phyloP scores from a whole-genome alignment of 2,329 filamentous ascomycete species.

The Colletotrichum incanum region DNA sequence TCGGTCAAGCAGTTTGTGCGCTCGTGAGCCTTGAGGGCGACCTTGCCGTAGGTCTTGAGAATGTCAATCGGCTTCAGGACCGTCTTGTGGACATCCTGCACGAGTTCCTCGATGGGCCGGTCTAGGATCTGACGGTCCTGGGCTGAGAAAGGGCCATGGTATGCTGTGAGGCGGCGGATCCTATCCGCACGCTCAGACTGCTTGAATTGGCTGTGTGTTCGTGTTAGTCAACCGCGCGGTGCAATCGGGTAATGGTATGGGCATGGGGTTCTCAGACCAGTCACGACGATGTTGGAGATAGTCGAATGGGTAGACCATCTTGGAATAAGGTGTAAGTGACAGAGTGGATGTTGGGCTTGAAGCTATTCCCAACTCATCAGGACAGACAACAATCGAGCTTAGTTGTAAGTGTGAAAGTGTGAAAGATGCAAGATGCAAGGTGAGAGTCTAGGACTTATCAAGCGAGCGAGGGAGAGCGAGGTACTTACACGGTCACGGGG shows the following conservation, averaged over 20 bases:
- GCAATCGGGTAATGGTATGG: neutral
- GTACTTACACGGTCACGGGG: constrained; percentile 40
- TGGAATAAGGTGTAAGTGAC: neutral
- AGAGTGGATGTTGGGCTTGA: neutral
- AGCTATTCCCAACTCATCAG: neutral
- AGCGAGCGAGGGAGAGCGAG: constrained; percentile 12
- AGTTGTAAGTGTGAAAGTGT: neutral
- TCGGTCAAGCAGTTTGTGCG: constrained; percentile 94
- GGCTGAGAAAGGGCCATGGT: constrained; percentile 76
- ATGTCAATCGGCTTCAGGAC: constrained; percentile 78
- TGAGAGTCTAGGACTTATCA: constrained; percentile 16
- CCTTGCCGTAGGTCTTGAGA: constrained; percentile 89
- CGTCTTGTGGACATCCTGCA: constrained; percentile 82
- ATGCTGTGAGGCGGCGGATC: constrained; percentile 77
- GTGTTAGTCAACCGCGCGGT: constrained; percentile 49
- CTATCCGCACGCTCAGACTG: constrained; percentile 81
- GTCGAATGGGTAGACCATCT: constrained; percentile 54
- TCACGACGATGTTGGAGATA: constrained; percentile 81
- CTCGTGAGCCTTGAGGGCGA: constrained; percentile 85
- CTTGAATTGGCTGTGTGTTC: constrained; percentile 77
- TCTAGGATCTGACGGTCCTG: constrained; percentile 78
- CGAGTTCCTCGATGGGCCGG: constrained; percentile 83
- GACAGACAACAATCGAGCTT: neutral
- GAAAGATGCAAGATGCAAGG: constrained; percentile 7
- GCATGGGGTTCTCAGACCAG: constrained; percentile 69